These are phyloP conservation scores for Pistacia integerrima DNA, from an alignment of 345 rosid species.

Conservation along the genomic window DNA sequence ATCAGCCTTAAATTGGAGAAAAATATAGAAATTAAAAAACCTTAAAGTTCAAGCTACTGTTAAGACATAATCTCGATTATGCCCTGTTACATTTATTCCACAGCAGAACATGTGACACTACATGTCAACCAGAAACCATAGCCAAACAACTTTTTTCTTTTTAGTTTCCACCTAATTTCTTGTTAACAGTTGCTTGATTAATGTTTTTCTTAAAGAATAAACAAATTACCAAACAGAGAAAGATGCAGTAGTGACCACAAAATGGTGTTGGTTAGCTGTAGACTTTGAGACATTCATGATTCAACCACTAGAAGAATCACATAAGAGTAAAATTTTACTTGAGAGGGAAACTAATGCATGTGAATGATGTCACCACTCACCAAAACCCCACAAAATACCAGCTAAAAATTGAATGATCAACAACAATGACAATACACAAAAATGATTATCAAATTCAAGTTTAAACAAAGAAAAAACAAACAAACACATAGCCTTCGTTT, in stretches of 20 bases:
- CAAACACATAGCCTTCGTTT: not conserved
- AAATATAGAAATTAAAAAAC: no score
- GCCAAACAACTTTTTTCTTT: constrained; percentile 1
- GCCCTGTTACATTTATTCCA: not conserved
- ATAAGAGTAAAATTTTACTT: not conserved
- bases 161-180: not conserved
- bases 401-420: not conserved
- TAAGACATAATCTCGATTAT: not conserved
- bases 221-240: constrained; percentile 9
- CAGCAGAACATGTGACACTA: not conserved
- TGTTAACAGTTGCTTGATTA: no score
- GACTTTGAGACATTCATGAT: not conserved
- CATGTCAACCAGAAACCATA: not conserved
- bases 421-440: not conserved
- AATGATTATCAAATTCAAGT: not conserved
- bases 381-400: not conserved
- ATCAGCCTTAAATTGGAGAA: not conserved
- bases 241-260: not conserved
- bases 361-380: constrained; percentile 1
- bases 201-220: not conserved
- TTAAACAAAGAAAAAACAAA: not conserved
- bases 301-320: not conserved
- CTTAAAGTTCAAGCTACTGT: not conserved
- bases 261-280: constrained; percentile 9
- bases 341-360: constrained; percentile 7